Conservation (phyloP, 805 yeast species). For the Candida nitratophila region DNA sequence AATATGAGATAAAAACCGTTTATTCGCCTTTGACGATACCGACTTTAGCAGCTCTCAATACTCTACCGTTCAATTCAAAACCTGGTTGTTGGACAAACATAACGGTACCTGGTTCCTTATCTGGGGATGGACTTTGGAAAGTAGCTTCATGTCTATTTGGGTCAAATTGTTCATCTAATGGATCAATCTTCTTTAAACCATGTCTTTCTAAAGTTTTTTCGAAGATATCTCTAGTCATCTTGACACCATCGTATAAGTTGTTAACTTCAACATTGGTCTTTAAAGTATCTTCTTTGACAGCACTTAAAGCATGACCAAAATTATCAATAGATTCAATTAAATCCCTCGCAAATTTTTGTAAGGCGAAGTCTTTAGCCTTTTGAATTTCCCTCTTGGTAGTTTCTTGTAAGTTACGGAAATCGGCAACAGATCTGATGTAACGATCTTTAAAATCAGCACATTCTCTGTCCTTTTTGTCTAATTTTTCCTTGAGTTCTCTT, state of each 20-base stretch:
- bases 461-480: conserved; percentile 60
- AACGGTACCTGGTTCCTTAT: conserved; percentile 85
- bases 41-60: conserved; percentile 91
- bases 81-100: conserved; percentile 92
- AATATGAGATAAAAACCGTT: too few species aligned
- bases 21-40: conserved; percentile 68
- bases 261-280: conserved; percentile 56
- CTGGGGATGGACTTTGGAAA: conserved; percentile 80
- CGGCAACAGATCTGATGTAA: conserved; percentile 79
- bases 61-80: conserved; percentile 77
- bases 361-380: conserved; percentile 83
- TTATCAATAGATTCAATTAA: conserved; percentile 85
- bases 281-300: conserved; percentile 59
- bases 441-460: conserved; percentile 77
- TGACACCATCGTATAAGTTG: conserved; percentile 79
- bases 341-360: conserved; percentile 88
- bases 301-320: conserved; percentile 75
- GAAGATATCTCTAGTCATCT: conserved; percentile 81
- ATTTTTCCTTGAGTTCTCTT: conserved; percentile 43
- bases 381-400: conserved; percentile 81
- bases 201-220: conserved; percentile 76
- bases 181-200: conserved; percentile 76
- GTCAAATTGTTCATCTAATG: conserved; percentile 78
- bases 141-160: conserved; percentile 93
- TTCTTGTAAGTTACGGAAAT: conserved; percentile 87